Evolutionary conservation across 306 rosid genomes (phyloP).

Genomic region (Glycine tomentella): DNA sequence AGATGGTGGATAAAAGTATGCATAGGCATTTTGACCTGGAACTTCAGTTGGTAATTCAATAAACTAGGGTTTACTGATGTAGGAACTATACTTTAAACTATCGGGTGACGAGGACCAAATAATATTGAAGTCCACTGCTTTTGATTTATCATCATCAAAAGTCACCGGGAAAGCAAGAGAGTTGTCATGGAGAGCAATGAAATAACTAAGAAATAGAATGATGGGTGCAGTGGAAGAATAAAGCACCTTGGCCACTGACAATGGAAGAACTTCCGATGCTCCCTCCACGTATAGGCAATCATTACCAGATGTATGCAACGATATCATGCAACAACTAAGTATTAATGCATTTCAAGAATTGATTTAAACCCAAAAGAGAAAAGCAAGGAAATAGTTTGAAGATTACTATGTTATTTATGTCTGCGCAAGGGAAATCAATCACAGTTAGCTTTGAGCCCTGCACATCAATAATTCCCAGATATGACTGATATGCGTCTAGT

Average conservation of each 20-base stretch:
- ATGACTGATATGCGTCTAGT: too few relatives aligned
- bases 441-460: slow-evolving; percentile 59
- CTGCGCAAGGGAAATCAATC: slow-evolving; percentile 87
- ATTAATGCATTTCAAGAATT: slow-evolving; percentile 26
- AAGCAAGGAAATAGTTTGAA: slow-evolving; percentile 32
- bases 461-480: slow-evolving; percentile 81
- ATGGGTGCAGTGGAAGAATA: neutral
- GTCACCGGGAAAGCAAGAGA: slow-evolving; percentile 65
- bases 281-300: slow-evolving; percentile 81
- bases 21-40: slow-evolving; percentile 90
- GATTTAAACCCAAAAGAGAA: neutral
- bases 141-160: slow-evolving; percentile 64
- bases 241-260: slow-evolving; percentile 85
- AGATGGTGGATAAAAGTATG: slow-evolving; percentile 86
- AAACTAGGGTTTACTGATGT: slow-evolving; percentile 80
- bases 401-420: slow-evolving; percentile 80
- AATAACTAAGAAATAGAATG: neutral
- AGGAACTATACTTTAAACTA: slow-evolving; percentile 67
- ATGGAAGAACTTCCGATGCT: slow-evolving; percentile 76
- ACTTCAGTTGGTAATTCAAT: slow-evolving; percentile 95
- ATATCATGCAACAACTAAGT: slow-evolving; percentile 38
- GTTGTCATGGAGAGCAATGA: slow-evolving; percentile 13
- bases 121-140: slow-evolving; percentile 65
- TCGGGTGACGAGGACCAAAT: slow-evolving; percentile 94
- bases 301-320: slow-evolving; percentile 66